Evolutionary conservation across 2,329 filamentous ascomycete genomes (phyloP), one percentile per base, ranked within the genome.

Genomic region (Pestalotiopsis sp.): DNA sequence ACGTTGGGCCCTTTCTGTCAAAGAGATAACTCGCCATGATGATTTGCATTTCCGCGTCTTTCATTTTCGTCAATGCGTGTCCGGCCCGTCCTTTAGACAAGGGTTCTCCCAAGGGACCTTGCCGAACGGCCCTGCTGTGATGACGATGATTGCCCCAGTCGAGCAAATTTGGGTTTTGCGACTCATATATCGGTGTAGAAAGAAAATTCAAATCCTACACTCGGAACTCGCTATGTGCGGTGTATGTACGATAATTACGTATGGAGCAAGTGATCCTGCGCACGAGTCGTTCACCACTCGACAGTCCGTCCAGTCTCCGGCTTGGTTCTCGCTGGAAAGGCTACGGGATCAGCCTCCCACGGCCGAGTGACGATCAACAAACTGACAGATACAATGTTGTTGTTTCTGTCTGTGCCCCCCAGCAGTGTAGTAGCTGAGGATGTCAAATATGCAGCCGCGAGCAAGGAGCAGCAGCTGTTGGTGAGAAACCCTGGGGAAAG

Each of bases 11-110:
- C n/a, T 70, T 70, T 71, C 25, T 71, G 72, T 69, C 69, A 70
- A 69, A 72, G 67, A 70, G 67, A 70, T 67, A 68, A 66, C 69
- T 71, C 69, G 71, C 71, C 5, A 52, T n/a, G 72, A 73, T 74
- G 73, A 74, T 74, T 69, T 74, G 73, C 73, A 74, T 73, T 70
- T 57, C 61, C 36, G 36, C 70, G 20, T 17, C 45, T 52, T 6
- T 31, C 27, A 31, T 31, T 61, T 63, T 66, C 39, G 59, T 66
- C 49, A 64, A 63, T 45, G 39, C 52, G n/a, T 52, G 52, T n/a
- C 56, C 65, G 36, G 56, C 57, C 65, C 52, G 65, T 36, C 31
- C 45, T 52, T 52, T n/a, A 9, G 59, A 61, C 59, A 36, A 36
- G 59, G 59, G 27, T 61, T 27, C 27, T 23, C 11, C 25, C 25